These are phyloP conservation scores for Boletus sp. DNA, from an alignment of 768 basidiomycete genomes.

Conservation along the genomic window DNA sequence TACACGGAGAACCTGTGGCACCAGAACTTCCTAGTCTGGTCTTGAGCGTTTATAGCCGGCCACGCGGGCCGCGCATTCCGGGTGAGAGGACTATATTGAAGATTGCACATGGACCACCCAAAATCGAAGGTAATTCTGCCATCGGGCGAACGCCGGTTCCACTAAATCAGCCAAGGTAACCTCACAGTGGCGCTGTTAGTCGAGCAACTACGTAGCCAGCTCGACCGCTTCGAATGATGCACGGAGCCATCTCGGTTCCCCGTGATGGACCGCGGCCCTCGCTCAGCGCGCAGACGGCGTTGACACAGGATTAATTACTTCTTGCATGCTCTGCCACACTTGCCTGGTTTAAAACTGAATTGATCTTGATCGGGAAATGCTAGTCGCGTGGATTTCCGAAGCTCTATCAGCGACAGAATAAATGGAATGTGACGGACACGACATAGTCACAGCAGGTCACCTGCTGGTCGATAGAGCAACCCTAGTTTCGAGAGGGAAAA, in stretches of 20 bases:
- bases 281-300: not conserved
- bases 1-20: not conserved
- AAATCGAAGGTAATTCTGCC: not conserved
- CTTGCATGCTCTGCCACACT: not conserved
- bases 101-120: not conserved
- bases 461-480: not conserved
- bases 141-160: not conserved
- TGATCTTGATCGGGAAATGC: constrained; percentile 2
- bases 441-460: not conserved
- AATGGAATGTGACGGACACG: not conserved
- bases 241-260: not conserved
- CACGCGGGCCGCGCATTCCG: constrained; percentile 9
- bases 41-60: not conserved
- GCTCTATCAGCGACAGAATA: constrained; percentile 2
- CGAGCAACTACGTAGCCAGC: not conserved
- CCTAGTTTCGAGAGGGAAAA: constrained; percentile 6
- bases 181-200: not conserved
- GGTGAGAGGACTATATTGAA: not conserved
- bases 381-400: not conserved
- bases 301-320: not conserved
- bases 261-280: not conserved
- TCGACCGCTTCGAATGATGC: not conserved
- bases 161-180: not conserved
- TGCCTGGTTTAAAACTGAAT: constrained; percentile 1
- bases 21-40: not conserved